A percentile compares a stretch with the other conserved stretches of the same genome.
These are phyloP conservation scores for Trichoderma citrinoviride DNA, from an alignment of 2,329 filamentous ascomycete genomes.

Conservation along the genomic window DNA sequence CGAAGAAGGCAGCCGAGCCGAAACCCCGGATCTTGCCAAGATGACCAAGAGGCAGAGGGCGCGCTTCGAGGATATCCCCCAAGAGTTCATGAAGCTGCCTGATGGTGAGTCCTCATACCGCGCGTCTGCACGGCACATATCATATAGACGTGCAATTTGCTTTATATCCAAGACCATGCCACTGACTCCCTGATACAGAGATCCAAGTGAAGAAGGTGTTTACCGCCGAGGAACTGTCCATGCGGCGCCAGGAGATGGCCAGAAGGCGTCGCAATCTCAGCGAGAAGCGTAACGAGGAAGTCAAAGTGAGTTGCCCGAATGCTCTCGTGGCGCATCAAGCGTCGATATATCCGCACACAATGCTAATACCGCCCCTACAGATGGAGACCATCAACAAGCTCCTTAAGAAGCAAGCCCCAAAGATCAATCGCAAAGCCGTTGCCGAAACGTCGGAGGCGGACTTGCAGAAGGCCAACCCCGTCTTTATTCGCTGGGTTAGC, in stretches of 20 bases:
- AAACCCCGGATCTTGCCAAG: constrained; percentile 54
- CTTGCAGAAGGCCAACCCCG: constrained; percentile 51
- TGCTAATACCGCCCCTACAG: constrained; percentile 41
- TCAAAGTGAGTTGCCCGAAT: constrained; percentile 47
- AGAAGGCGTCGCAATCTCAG: constrained; percentile 60
- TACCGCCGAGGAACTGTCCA: constrained; percentile 60
- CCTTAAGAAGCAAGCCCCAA: constrained; percentile 80
- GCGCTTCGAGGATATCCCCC: constrained; percentile 55
- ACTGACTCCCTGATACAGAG: constrained; percentile 41
- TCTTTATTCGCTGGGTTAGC: constrained; percentile 70
- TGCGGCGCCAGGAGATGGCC: constrained; percentile 62
- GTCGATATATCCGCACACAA: background rate
- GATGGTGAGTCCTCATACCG: constrained; percentile 46
- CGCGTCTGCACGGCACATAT: background rate
- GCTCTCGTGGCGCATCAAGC: background rate
- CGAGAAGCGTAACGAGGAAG: constrained; percentile 63
- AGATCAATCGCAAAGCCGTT: constrained; percentile 59
- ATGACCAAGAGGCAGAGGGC: constrained; percentile 62
- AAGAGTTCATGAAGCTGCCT: constrained; percentile 58
- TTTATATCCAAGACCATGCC: background rate
- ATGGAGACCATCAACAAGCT: constrained; percentile 91
- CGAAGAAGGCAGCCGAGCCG: constrained; percentile 47
- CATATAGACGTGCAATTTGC: background rate
- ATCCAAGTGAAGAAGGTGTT: constrained; percentile 63
- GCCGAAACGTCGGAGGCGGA: constrained; percentile 50